Evolutionary conservation across 208 protist species (phyloP).

Genomic region (Wallacemonas sp.): DNA sequence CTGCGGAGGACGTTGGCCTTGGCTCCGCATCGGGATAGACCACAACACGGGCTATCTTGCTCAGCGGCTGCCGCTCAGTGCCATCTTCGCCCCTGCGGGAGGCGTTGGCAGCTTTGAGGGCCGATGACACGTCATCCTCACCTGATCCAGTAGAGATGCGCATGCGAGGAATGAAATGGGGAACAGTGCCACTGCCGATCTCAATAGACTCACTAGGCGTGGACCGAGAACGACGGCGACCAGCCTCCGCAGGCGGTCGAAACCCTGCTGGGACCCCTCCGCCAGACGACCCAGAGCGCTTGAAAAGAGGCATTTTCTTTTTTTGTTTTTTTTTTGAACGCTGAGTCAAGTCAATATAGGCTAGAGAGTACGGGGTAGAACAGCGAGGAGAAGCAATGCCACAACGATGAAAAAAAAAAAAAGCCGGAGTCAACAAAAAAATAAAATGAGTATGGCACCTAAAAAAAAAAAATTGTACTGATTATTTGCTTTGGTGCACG

Average conservation of each 20-base stretch:
- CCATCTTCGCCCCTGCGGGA: background rate
- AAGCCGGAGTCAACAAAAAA: background rate
- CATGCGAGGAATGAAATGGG: constrained; percentile 25
- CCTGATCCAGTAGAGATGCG: background rate
- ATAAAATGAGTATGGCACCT: too few relatives aligned
- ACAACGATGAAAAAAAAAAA: background rate
- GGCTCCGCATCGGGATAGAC: constrained; percentile 21
- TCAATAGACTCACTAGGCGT: background rate
- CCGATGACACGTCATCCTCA: background rate
- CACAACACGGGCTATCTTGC: constrained; percentile 20
- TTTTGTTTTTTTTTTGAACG: too few relatives aligned
- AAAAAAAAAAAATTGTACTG: background rate
- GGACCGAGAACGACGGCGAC: constrained; percentile 7
- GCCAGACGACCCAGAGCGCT: constrained; percentile 24
- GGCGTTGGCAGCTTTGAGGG: background rate
- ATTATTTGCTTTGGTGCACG: too few relatives aligned
- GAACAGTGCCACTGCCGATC: constrained; percentile 18
- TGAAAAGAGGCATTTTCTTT: constrained; percentile 47
- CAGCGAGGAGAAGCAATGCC: constrained; percentile 14
- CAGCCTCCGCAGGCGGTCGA: constrained; percentile 29
- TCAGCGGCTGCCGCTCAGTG: constrained; percentile 9
- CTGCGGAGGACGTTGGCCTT: background rate
- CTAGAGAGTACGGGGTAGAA: background rate
- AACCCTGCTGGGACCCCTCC: constrained; percentile 32
- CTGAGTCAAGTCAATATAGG: background rate